Percentiles rank a stretch among this genome's conserved stretches.
Evolutionary conservation across 345 rosid species (phyloP).

Genomic region (Lepidium sativum): DNA sequence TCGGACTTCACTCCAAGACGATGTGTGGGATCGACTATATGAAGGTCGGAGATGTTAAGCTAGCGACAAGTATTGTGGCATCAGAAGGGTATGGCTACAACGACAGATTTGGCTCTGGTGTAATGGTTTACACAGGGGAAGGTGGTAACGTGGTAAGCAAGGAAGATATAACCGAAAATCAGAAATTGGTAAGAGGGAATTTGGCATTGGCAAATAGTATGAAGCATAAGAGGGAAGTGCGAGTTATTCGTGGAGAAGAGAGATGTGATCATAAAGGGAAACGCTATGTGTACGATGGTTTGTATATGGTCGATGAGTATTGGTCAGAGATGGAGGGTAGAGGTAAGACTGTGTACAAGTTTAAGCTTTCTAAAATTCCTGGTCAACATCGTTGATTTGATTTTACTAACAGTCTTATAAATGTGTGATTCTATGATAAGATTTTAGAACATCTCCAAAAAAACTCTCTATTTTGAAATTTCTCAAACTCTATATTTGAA

Average conservation of each 20-base stretch:
- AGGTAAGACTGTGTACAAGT: slow-evolving; percentile 68
- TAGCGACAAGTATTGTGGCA: slow-evolving; percentile 71
- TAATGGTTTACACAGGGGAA: slow-evolving; percentile 61
- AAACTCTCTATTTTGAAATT: too few species aligned
- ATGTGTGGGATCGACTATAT: slow-evolving; percentile 76
- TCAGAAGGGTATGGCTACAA: slow-evolving; percentile 66
- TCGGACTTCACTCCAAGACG: slow-evolving; percentile 63
- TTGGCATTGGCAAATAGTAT: slow-evolving; percentile 61
- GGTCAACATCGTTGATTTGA: neutral
- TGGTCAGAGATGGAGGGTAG: slow-evolving; percentile 51
- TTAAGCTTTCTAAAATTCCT: slow-evolving; percentile 43
- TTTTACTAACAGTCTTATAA: too few species aligned
- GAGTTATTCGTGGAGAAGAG: slow-evolving; percentile 69
- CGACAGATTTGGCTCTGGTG: slow-evolving; percentile 44
- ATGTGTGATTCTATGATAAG: too few species aligned
- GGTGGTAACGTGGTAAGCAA: slow-evolving; percentile 62
- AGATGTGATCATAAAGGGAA: slow-evolving; percentile 22
- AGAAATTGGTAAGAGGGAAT: slow-evolving; percentile 63
- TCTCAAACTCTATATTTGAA: too few species aligned
- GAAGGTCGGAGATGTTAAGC: slow-evolving; percentile 23
- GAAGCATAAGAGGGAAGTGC: slow-evolving; percentile 36
- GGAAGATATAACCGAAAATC: slow-evolving; percentile 60
- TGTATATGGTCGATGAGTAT: slow-evolving; percentile 48
- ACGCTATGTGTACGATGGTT: slow-evolving; percentile 66
- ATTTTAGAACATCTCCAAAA: too few species aligned